Evolutionary conservation across 805 yeast species (phyloP).

Genomic region (Ogataea haglerorum): DNA sequence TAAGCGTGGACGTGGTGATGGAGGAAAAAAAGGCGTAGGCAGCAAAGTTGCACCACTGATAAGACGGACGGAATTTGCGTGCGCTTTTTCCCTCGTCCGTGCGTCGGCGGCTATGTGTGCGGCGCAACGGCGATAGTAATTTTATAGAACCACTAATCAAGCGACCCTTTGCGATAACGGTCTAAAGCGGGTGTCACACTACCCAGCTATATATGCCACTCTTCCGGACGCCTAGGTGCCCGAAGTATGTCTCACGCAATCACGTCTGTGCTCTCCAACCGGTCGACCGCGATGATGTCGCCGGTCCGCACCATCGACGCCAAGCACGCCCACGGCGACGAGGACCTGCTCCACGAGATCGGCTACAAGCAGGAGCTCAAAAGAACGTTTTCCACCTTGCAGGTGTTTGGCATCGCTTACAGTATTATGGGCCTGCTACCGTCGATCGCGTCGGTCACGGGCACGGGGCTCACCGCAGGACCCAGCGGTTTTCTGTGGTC

Average conservation of each 20-base stretch:
- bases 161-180: background rate
- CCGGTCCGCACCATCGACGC: conserved; percentile 30
- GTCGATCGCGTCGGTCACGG: conserved; percentile 54
- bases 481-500: conserved; percentile 70
- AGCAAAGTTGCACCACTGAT: background rate
- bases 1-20: background rate
- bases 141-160: background rate
- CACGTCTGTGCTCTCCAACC: conserved; percentile 4
- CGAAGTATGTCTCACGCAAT: conserved; percentile 1
- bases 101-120: conserved; percentile 1
- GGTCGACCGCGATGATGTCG: conserved; percentile 20
- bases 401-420: conserved; percentile 69
- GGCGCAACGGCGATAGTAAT: conserved; percentile 1
- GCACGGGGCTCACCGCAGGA: conserved; percentile 56
- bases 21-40: conserved; percentile 1
- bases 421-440: conserved; percentile 71
- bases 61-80: background rate
- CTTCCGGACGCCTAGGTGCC: background rate
- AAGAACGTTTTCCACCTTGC: conserved; percentile 57
- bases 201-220: background rate
- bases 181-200: background rate
- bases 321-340: conserved; percentile 26
- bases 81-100: background rate
- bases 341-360: conserved; percentile 45
- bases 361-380: conserved; percentile 70